These are phyloP conservation scores for Calonectria naviculata DNA, from an alignment of 2,329 filamentous ascomycete genomes.

Conservation along the genomic window DNA sequence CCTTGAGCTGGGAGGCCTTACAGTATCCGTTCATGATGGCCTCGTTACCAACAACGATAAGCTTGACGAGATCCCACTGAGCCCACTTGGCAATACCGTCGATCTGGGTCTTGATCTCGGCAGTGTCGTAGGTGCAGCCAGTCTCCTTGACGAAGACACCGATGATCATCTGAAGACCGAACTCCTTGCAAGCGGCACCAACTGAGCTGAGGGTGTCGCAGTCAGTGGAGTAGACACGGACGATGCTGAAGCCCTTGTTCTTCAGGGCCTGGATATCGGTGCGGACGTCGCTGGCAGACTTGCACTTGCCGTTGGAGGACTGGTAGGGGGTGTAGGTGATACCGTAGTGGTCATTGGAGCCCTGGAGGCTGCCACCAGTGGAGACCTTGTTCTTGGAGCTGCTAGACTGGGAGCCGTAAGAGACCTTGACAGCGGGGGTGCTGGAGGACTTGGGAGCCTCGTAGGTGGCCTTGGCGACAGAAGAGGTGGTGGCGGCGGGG, in stretches of 20 bases:
- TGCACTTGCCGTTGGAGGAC: conserved; percentile 69
- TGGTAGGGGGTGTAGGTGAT: conserved; percentile 86
- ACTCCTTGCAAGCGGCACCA: conserved; percentile 72
- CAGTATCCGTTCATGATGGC: conserved; percentile 81
- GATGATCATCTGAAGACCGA: conserved; percentile 83
- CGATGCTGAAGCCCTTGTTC: conserved; percentile 71
- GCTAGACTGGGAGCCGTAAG: conserved; percentile 22
- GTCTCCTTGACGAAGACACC: conserved; percentile 85
- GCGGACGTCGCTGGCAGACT: conserved; percentile 67
- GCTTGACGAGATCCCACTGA: conserved; percentile 79
- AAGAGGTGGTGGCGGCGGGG: neutral
- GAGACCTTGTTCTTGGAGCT: conserved; percentile 36
- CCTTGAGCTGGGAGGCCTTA: conserved; percentile 71
- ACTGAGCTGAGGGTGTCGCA: conserved; percentile 84
- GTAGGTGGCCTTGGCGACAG: neutral
- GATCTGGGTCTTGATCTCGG: conserved; percentile 79
- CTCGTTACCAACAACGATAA: conserved; percentile 93
- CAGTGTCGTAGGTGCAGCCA: conserved; percentile 66
- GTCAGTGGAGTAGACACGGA: conserved; percentile 94
- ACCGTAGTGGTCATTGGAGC: conserved; percentile 70
- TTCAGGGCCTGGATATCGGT: conserved; percentile 72
- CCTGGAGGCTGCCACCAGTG: conserved; percentile 47
- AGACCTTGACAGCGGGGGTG: conserved; percentile 36
- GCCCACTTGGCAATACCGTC: conserved; percentile 77
- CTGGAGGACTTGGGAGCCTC: conserved; percentile 19